Evolutionary conservation across 306 rosid species (phyloP), one percentile per base, ranked within the genome.

Genomic region (Herpetospermum pedunculosum): DNA sequence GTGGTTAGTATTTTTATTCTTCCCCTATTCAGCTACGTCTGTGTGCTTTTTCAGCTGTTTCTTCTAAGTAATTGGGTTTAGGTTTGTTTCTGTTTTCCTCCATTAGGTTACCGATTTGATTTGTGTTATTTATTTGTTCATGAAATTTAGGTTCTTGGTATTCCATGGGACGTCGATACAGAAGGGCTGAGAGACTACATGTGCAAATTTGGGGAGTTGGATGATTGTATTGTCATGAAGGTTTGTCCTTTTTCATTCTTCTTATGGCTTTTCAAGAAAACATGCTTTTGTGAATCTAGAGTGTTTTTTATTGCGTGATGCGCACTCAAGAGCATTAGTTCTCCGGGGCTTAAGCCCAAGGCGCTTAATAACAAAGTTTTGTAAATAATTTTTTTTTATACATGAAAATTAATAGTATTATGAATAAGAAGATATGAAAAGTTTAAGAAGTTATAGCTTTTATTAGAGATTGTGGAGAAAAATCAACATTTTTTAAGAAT

Each of bases 211-310:
- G 96, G 97, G 13, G 96, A 91, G 15, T 83, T 88, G 84, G 96
- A 91, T 76, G 97, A 91, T 85, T 88, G 96, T 62, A 87, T 91
- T 79, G 97, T 91, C 8, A 91, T 91, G 97, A 88, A 84, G 97
- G 97, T 91, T 68, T 63, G 94, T 49, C 68, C 16, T 38, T 44
- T 38, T n/a, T 32, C 18, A 7, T 46, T 21, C 19, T 18, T 50
- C 48, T 23, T 32, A 8, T 34, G 46, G 28, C 8, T 18, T 60
- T 60, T 18, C 21, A 21, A 57, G 32, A 26, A 54, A 60, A 26
- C 41, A 30, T 18, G 25, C 23, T 16, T 16, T 59, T 30, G 43
- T 32, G 43, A 18, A 8, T 8, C 21, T 2, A 29, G 38, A 29
- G 38, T 58, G 34, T 25, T 54, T 11, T 26, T 25, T 4, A 15